Base-by-base conservation (phyloP, 495 filamentous ascomycete genomes). In the Echria macrotheca region DNA sequence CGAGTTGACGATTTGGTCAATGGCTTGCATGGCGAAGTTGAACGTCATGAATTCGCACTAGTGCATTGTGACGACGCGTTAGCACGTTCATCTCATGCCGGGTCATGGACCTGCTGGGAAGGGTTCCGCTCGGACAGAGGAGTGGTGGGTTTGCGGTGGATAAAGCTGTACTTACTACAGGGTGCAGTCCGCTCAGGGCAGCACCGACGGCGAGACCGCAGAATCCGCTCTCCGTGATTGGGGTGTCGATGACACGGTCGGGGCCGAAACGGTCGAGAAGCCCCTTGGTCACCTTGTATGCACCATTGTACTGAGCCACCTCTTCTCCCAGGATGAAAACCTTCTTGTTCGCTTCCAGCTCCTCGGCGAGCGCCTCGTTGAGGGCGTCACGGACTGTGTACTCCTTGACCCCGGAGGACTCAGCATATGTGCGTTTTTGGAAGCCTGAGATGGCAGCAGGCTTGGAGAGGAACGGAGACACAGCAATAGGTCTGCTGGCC, bases 41-140 rank as follows among this genome's bases (percentile, higher is more conserved):
- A 95, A 98, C 58, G 93, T 98, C 93, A 98, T 98, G 81, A 98
- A 98, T 73, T 96, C 90, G 79, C 89, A 95, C 89, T 95, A 25
- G 22, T 19, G 14, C 24, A 49, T 65, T 55, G 62, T 51, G 43
- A 24, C 40, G 12, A 31, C 28, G 26, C 11, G 8, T 4, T 28
- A 19, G 12, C 17, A 32, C 15, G 10, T 32, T 3, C n/a, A n/a
- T n/a, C 2, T 44, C 23, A 19, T n/a, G 25, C 26, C 24, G n/a
- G 24, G 10, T 15, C 25, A 18, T 11, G 44, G 40, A 17, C n/a
- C n/a, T n/a, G n/a, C n/a, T n/a, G n/a, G n/a, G n/a, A n/a, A n/a
- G n/a, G n/a, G n/a, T n/a, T n/a, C n/a, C n/a, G n/a, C n/a, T n/a
- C n/a, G n/a, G n/a, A n/a, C n/a, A n/a, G n/a, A n/a, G n/a, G n/a